Conservation (phyloP, 1,139 yeast species). For the Candida labiduridarum region DNA sequence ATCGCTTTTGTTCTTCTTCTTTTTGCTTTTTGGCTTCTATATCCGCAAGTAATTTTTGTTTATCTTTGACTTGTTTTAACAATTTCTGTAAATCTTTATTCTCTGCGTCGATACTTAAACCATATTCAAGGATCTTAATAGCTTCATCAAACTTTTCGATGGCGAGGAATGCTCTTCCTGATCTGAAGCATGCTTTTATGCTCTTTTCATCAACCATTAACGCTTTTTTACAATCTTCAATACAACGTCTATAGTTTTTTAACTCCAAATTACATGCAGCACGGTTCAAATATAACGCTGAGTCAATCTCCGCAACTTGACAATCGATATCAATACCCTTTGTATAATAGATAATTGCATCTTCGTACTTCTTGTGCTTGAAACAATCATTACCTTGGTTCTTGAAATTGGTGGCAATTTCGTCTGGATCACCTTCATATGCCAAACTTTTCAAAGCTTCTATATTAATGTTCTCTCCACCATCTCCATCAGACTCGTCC, state of each 20-base stretch:
- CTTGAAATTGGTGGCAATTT: conserved; percentile 85
- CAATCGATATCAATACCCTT: conserved; percentile 78
- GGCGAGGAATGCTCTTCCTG: conserved; percentile 77
- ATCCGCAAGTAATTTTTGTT: conserved; percentile 37
- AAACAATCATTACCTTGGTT: conserved; percentile 91
- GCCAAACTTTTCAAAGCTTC: conserved; percentile 93
- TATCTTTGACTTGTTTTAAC: conserved; percentile 39
- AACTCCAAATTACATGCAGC: conserved; percentile 91
- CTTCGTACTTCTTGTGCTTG: conserved; percentile 66
- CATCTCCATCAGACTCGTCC: conserved; percentile 76
- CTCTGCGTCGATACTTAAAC: conserved; percentile 57
- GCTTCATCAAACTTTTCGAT: conserved; percentile 77
- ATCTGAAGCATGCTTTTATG: conserved; percentile 82
- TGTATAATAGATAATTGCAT: conserved; percentile 78
- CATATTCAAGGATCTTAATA: conserved; percentile 63
- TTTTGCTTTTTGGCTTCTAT: conserved; percentile 33
- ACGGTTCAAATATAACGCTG: conserved; percentile 72
- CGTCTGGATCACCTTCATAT: conserved; percentile 94
- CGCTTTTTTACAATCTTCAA: conserved; percentile 82
- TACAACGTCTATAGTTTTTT: conserved; percentile 81
- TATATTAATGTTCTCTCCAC: conserved; percentile 71
- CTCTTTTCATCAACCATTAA: conserved; percentile 66
- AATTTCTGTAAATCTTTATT: conserved; percentile 56
- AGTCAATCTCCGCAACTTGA: conserved; percentile 52
- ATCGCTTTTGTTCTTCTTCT: conserved; percentile 32